Base-by-base conservation (phyloP, 495 filamentous ascomycete species). In the Cairneyella variabilis region DNA sequence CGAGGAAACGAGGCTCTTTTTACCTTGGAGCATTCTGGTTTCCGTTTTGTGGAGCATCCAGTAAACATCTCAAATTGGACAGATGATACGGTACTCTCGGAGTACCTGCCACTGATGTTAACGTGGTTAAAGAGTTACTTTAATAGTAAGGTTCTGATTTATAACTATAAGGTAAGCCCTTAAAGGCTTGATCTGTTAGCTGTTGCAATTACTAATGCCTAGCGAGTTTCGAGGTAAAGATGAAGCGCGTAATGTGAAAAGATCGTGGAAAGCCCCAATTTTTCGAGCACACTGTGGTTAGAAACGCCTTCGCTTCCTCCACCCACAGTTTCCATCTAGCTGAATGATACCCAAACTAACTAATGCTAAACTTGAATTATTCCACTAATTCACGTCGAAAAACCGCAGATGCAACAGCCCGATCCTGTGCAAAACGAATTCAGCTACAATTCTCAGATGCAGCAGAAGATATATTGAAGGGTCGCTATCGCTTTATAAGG, bases 271-370 rank as follows among this genome's bases (percentile, higher is more conserved):
- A 17, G 39, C 28, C 5, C 47, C 47, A 12, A 38, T 49, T 14
- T 25, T 49, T 14, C 47, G 47, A 3, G 47, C 47, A 49, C 47
- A 49, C 14, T 49, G 47, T 25, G 47, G 47, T 49, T 23, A 49
- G 47, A 25, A 5, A 0, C 12, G 21, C 2, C 6, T 38, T 12
- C 10, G 1, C 38, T 20, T 39, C 12, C 25, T 23, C 18, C 18
- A 16, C 3, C 12, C 20, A 23, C 20, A 16, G n/a, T n/a, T n/a
- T n/a, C n/a, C n/a, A n/a, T n/a, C n/a, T n/a, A n/a, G n/a, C n/a
- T 32, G 22, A n/a, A 47, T 26, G 27, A 11, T 18, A 38, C 36
- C 18, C 12, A 14, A n/a, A 38, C 5, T 5, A 16, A 10, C 36
- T 6, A 38, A 38, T n/a, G 3, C n/a, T 21, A 20, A 21, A 41